These are phyloP conservation scores for Cubamyces sp. DNA, from an alignment of 768 basidiomycete species.

Conservation along the genomic window DNA sequence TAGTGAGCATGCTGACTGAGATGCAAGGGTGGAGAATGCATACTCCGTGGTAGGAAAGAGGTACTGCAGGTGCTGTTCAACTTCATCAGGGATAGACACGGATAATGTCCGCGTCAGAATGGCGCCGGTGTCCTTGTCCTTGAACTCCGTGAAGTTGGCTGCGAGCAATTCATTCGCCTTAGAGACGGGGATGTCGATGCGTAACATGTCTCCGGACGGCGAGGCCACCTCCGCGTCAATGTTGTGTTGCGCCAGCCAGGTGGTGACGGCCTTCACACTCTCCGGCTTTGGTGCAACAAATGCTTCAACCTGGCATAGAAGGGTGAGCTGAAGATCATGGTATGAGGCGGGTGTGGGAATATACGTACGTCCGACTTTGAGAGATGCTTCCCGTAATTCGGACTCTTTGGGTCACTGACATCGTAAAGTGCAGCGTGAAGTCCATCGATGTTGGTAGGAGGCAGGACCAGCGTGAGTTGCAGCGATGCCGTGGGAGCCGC, in stretches of 20 bases:
- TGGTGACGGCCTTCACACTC: constrained; percentile 12
- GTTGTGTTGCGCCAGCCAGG: constrained; percentile 11
- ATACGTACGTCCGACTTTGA: constrained; percentile 41
- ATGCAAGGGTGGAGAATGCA: background rate
- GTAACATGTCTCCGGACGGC: background rate
- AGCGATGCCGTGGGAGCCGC: constrained; percentile 21
- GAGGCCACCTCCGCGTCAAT: background rate
- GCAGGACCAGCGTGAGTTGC: constrained; percentile 38
- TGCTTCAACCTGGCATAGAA: constrained; percentile 8
- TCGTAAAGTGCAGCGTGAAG: constrained; percentile 37
- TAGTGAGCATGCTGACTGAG: too few relatives aligned
- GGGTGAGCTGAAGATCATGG: background rate
- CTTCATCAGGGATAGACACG: constrained; percentile 39
- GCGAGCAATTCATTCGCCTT: constrained; percentile 8
- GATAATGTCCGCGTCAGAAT: constrained; percentile 38
- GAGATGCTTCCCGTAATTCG: constrained; percentile 43
- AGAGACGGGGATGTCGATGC: background rate
- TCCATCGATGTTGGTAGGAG: constrained; percentile 36
- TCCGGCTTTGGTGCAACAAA: constrained; percentile 17
- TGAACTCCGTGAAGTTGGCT: constrained; percentile 7
- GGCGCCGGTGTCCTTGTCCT: constrained; percentile 33
- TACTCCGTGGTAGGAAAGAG: constrained; percentile 38
- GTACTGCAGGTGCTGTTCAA: constrained; percentile 36
- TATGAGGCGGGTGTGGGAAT: background rate
- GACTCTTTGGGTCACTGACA: constrained; percentile 39